phyloP scores from a whole-genome alignment of 306 rosid genomes.

The Albizia julibrissin region DNA sequence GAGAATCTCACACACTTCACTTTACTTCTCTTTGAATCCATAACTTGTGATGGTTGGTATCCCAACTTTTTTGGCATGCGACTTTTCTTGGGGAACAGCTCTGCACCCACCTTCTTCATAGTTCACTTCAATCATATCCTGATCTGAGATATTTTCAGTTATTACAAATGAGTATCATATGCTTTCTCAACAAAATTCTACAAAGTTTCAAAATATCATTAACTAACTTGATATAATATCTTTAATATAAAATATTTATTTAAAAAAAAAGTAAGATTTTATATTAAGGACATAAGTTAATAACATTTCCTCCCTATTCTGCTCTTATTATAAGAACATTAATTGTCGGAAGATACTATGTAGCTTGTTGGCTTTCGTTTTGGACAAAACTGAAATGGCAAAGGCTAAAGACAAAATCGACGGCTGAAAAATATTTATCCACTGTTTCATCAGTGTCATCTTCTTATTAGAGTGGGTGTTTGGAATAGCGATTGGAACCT shows the following conservation, averaged over 20 bases:
- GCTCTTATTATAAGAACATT: background rate
- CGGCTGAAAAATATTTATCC: background rate
- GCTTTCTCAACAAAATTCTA: background rate
- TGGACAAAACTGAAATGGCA: background rate
- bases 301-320: background rate
- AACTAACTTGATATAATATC: background rate
- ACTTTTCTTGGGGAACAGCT: background rate
- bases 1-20: background rate
- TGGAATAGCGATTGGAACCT: too few relatives aligned
- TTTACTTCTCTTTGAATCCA: background rate
- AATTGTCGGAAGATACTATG: background rate
- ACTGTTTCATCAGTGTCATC: background rate
- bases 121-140: background rate
- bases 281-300: too few relatives aligned
- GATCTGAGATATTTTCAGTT: background rate
- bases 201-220: background rate
- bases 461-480: background rate
- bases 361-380: background rate
- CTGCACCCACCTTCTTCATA: background rate
- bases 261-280: too few relatives aligned
- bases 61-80: slow-evolving; percentile 3
- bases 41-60: background rate
- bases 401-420: background rate
- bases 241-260: too few relatives aligned
- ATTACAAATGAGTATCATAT: background rate